Evolutionary conservation across 495 filamentous ascomycete species (phyloP), one percentile per base, ranked within the genome.

Genomic region (Aspergillus diversus): DNA sequence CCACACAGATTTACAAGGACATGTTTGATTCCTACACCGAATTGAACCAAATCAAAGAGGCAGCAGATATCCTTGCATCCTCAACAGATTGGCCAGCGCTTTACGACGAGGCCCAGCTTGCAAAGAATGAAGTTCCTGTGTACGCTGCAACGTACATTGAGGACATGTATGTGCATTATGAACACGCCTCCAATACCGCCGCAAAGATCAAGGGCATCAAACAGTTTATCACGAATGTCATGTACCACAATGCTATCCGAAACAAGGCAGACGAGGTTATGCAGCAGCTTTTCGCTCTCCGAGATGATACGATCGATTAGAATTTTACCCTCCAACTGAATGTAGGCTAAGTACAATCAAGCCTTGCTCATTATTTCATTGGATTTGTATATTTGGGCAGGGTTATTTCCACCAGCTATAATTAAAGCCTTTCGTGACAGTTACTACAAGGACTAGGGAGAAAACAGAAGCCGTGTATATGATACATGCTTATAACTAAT

Each of bases 121-220:
- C 81, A 6, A 80, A 84, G 64, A 97, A 97, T 68, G 80, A 89
- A 62, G 92, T 97, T 0, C 93, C 95, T 0, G 90, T 97, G 0
- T 97, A 96, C 66, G 88, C 92, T 6, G 91, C 90, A 0, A 87
- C 83, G n/a, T 98, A 88, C 61, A 69, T 92, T 1, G 91, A 97
- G 59, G 94, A 98, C 73, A 97, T 98, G 93, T 97, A 96, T 67
- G 94, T 98, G 34, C 88, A 94, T 64, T 90, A 83, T 64, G 87
- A 88, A 31, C 73, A 92, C 9, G 84, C 90, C 0, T 77, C 84
- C 59, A 88, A 87, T 64, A 95, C 93, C 32, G 92, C 91, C 12
- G 73, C 77, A 33, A 86, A 86, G 76, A 91, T 98, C 71, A 87
- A 85, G 71, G 88, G 87, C 0, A 89, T 84, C 66, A 92, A 93